Conservation (phyloP, 1,139 yeast species). For the Sugiyamaella sp. region DNA sequence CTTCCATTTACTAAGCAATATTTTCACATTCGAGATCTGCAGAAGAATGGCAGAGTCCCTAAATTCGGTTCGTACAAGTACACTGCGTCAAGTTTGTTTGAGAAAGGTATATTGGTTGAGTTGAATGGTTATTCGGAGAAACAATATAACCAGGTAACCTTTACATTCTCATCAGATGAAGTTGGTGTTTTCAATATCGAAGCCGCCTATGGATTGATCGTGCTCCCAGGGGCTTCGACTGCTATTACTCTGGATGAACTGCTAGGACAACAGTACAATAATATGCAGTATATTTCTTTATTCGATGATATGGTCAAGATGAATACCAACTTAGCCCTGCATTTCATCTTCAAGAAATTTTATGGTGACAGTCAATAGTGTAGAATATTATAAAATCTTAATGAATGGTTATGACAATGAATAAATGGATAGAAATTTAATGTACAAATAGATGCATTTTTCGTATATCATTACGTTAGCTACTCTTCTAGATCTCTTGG, state of each 20-base stretch:
- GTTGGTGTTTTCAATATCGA: conserved; percentile 76
- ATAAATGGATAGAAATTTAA: background rate
- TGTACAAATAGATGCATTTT: conserved; percentile 9
- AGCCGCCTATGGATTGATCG: conserved; percentile 53
- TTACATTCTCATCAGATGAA: conserved; percentile 76
- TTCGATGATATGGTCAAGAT: conserved; percentile 70
- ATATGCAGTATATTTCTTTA: conserved; percentile 52
- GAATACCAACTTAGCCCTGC: conserved; percentile 65
- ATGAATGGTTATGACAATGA: conserved; percentile 3
- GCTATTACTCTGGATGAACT: conserved; percentile 67
- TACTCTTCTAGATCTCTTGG: conserved; percentile 59
- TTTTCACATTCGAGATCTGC: conserved; percentile 73
- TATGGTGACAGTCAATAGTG: conserved; percentile 48
- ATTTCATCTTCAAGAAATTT: conserved; percentile 72
- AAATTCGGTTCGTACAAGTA: conserved; percentile 84
- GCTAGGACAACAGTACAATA: conserved; percentile 62
- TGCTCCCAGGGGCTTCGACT: conserved; percentile 55
- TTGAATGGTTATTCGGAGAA: conserved; percentile 53
- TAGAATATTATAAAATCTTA: background rate
- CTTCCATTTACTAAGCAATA: conserved; percentile 79
- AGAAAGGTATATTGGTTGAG: conserved; percentile 66
- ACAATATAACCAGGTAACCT: conserved; percentile 66
- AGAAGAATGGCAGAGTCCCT: conserved; percentile 67
- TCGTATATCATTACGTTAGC: background rate
- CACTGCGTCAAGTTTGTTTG: conserved; percentile 73